Evolutionary conservation across 2,329 filamentous ascomycete genomes (phyloP), one percentile per base, ranked within the genome.

Genomic region (Grosmannia penicillata): DNA sequence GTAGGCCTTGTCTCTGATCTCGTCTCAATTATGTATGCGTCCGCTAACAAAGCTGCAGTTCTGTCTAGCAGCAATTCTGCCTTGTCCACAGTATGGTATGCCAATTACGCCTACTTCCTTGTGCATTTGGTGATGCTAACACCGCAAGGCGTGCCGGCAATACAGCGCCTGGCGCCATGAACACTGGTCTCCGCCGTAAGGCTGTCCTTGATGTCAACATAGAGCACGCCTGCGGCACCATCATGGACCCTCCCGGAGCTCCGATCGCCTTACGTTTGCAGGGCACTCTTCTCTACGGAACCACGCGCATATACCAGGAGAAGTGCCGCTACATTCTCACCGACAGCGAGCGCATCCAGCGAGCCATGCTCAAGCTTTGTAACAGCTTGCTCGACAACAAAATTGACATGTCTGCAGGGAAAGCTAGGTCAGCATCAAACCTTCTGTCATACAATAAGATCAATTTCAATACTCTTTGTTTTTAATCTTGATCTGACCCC

Each of bases 11-110:
- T 15, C 22, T 5, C 18, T 15, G 10, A 17, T 13, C 10, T 23
- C 28, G 9, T 4, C n/a, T 13, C 22, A 14, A 19, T 11, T 9
- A 7, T 24, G 2, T 11, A 6, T 1, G 4, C 17, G 27, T 59
- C 32, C 62, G 9, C 18, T 31, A n/a, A 17, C 10, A 27, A 14
- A 4, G 6, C 1, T 22, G 9, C 40, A 79, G 75, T 98, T 43
- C 73, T 98, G 39, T 91, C 78, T 4, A 89, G 73, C 45, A 77
- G 77, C 53, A 80, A 91, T 55, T 82, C 95, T 71, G 91, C 91
- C 40, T 82, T 98, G 41, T 82, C 89, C 13, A 98, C 89, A 3
- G 79, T 98, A 43, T 98, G 91, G 89, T 93, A 66, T 51, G 72
- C 52, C 24, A n/a, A 15, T 4, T 19, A 3, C 11, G 6, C 19